These are phyloP conservation scores for Vaccinium myrtillus DNA, from an alignment of 148 eudicot species.

Conservation along the genomic window DNA sequence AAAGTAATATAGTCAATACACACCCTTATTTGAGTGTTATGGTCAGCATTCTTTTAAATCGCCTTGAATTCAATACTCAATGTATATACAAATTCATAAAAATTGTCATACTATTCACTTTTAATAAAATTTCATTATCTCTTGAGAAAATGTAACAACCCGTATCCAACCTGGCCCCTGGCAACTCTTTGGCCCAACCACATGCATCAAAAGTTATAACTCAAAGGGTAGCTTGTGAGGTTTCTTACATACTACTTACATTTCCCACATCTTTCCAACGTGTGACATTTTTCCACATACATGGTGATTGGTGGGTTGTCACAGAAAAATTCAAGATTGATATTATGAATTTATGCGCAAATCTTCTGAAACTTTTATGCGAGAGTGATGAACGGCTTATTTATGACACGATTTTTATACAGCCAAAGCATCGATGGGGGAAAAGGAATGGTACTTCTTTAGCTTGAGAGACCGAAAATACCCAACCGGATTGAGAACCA, in stretches of 20 bases:
- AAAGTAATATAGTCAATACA: background rate
- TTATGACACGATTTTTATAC: conserved; percentile 10
- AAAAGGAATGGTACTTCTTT: conserved; percentile 92
- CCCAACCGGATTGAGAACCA: conserved; percentile 86
- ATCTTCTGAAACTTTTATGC: no score
- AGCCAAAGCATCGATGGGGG: conserved; percentile 96
- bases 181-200: background rate
- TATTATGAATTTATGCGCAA: background rate
- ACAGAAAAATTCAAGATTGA: background rate
- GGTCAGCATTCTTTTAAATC: background rate
- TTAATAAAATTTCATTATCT: background rate
- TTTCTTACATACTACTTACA: no score
- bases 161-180: no score
- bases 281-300: no score
- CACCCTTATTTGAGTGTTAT: background rate
- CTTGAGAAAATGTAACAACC: no score
- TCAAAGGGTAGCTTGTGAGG: no score
- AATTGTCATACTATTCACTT: background rate
- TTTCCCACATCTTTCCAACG: no score
- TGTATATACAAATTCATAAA: no score
- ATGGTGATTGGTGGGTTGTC: no score
- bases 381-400: background rate
- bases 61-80: background rate
- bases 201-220: background rate
- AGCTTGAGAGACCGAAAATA: conserved; percentile 79